Evolutionary conservation across 2,329 filamentous ascomycete species (phyloP), one percentile per base, ranked within the genome.

Genomic region (Phaeoacremonium minimum): DNA sequence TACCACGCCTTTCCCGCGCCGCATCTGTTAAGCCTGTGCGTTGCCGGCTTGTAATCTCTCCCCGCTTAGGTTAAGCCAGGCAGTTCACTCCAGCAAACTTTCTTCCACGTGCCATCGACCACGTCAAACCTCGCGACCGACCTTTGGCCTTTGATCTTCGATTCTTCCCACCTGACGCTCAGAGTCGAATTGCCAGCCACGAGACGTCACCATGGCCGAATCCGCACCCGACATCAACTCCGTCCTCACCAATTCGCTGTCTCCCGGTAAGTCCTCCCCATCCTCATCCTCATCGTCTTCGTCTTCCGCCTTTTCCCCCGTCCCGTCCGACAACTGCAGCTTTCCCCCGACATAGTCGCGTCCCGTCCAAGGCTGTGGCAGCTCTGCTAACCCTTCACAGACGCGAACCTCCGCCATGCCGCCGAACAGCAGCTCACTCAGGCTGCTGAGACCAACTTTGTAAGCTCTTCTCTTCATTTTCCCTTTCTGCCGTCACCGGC

Each of bases 231-330:
- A 97, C 73, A 94, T 97, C 74, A 95, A 91, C 75, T 85, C 89
- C 72, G 91, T 98, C 73, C 85, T 98, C 75, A 82, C 88, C 69
- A 91, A 90, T 74, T 97, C 93, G 66, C 82, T 97, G 70, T 94
- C 90, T 60, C 77, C 90, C 61, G 91, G 93, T 97, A 73, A 64
- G 85, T 67, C 48, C 46, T 45, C 42, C 44, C 41, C 35, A 34
- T 44, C 37, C 38, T 20, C 12, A 15, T 31, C 41, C 38, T 20
- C 12, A 15, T 31, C 41, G n/a, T n/a, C n/a, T n/a, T n/a, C n/a
- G 15, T 31, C 41, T 36, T 36, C 35, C 34, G 31, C 34, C 32
- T 38, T 31, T 36, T 34, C 37, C 30, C 19, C 18, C 20, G 31
- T 38, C 37, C 37, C 33, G 36, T 35, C 30, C 15, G 28, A 15